Evolutionary conservation across 1,284 basidiomycete genomes (phyloP), one percentile per base, ranked within the genome.

Genomic region (Austroboletus novae-zelandiae): DNA sequence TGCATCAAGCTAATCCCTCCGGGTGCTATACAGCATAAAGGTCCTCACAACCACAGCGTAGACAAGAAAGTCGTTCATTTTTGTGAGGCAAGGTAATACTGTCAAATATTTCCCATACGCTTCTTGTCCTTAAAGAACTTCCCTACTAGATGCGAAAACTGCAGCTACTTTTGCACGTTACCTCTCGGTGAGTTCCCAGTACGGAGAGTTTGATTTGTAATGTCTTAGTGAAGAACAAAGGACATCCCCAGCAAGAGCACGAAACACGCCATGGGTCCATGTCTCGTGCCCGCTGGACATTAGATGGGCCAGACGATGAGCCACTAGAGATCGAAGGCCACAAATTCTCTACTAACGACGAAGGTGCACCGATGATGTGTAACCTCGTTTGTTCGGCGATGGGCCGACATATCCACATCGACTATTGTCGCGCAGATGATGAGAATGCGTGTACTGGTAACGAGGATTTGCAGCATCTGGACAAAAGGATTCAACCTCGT

Each of bases 361-460:
- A 80, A 42, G 82, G 83, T 11, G 81, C 80, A 1, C 83, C 83
- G 0, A 81, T 84, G 78, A 71, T 85, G 66, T 85, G 83, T 59
- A 80, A 74, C 43, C 67, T 84, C 15, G 61, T 81, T 20, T 85
- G 83, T 53, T 70, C 73, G 2, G 68, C 74, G 9, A 71, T 83
- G 64, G 81, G 80, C 9, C 57, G 75, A 13, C 83, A 85, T 47
- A 66, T 70, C 0, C 83, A 85, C 56, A 66, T 85, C 30, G 81
- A 79, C 55, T 79, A 76, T 52, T 85, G 83, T 58, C 74, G 78
- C 0, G 66, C 75, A 0, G 58, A 64, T 18, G 57, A 65, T n/a
- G 64, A 57, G 5, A 60, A 60, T 0, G 50, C 57, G 0, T 84
- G 81, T 57, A 56, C 54, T 17, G 75, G 67, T 1, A 60, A 65